phyloP scores from a whole-genome alignment of 306 rosid species.

The Coriaria nepalensis region DNA sequence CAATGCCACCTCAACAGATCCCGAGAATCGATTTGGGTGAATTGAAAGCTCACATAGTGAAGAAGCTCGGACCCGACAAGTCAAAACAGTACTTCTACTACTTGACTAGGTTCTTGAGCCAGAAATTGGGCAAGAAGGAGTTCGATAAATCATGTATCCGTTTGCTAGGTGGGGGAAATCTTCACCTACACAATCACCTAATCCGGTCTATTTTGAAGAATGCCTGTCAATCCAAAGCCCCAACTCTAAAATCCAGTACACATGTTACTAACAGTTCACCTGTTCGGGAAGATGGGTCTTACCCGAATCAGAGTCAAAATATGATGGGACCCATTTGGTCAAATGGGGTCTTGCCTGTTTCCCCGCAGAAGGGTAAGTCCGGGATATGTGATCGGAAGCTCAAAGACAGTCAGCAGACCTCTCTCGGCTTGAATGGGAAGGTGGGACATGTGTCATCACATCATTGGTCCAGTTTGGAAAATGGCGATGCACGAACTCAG shows the following conservation, averaged over 20 bases:
- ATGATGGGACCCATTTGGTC: constrained; percentile 42
- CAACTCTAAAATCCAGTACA: constrained; percentile 48
- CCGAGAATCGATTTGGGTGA: constrained; percentile 88
- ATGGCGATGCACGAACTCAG: constrained; percentile 39
- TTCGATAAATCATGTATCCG: constrained; percentile 65
- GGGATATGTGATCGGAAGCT: constrained; percentile 55
- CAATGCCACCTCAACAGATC: constrained; percentile 86
- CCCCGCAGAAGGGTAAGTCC: constrained; percentile 62
- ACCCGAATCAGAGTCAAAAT: constrained; percentile 42
- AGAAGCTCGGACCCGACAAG: constrained; percentile 74
- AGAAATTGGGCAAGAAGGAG: constrained; percentile 78
- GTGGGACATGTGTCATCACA: constrained; percentile 41
- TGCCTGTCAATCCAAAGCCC: constrained; percentile 69
- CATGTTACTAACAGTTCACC: constrained; percentile 45
- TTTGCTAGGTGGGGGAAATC: constrained; percentile 68
- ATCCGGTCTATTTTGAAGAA: constrained; percentile 75
- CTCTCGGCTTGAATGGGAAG: constrained; percentile 89
- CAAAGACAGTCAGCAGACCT: constrained; percentile 82
- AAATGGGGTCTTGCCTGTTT: constrained; percentile 61
- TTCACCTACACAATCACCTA: constrained; percentile 74
- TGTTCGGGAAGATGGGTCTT: constrained; percentile 62
- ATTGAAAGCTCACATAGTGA: constrained; percentile 61
- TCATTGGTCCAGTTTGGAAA: constrained; percentile 23
- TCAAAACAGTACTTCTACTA: constrained; percentile 55
- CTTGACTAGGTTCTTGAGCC: constrained; percentile 68